These are phyloP conservation scores for Verticillium nonalfalfae DNA, from an alignment of 2,329 filamentous ascomycete genomes.

Conservation along the genomic window DNA sequence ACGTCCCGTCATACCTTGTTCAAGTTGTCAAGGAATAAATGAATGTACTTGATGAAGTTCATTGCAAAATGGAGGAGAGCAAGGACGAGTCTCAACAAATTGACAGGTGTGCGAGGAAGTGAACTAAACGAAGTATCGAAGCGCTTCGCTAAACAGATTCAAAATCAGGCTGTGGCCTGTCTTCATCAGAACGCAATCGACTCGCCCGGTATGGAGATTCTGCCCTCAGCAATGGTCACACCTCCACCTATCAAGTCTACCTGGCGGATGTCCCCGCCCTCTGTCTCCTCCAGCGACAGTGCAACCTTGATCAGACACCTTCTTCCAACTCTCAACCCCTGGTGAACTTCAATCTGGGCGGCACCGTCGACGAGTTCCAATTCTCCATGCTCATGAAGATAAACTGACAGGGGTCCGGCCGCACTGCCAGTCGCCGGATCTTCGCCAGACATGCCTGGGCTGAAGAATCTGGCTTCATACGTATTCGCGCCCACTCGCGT, in stretches of 20 bases:
- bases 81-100: no score
- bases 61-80: no score
- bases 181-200: background rate
- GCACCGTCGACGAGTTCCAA: background rate
- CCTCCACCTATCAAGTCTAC: background rate
- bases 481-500: background rate
- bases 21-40: no score
- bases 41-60: no score
- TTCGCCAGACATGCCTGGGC: slow-evolving; percentile 14
- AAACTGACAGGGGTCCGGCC: slow-evolving; percentile 11
- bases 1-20: no score
- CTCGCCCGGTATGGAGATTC: background rate
- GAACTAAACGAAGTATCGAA: no score
- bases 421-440: slow-evolving; percentile 16
- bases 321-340: background rate
- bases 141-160: no score
- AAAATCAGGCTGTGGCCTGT: no score
- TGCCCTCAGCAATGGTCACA: background rate
- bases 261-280: background rate
- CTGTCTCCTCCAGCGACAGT: background rate
- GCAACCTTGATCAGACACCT: slow-evolving; percentile 2
- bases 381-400: slow-evolving; percentile 7
- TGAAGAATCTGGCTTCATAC: slow-evolving; percentile 15
- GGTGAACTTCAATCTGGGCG: background rate
- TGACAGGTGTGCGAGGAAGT: no score